These are phyloP conservation scores for Dactylorhiza incarnata DNA, from an alignment of 106 monocot species.

Conservation along the genomic window DNA sequence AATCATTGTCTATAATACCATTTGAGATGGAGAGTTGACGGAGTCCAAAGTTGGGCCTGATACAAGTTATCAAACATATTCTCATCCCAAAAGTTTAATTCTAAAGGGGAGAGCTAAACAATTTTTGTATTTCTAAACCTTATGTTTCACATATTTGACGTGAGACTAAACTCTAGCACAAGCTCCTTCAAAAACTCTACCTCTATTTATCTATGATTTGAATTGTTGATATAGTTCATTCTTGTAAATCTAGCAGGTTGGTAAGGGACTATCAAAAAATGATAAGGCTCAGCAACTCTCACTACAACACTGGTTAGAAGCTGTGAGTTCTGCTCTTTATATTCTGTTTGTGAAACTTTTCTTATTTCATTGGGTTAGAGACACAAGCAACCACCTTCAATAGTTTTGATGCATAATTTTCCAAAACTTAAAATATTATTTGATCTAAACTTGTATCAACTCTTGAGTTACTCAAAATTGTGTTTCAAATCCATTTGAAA, in stretches of 20 bases:
- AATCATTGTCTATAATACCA: too few relatives aligned
- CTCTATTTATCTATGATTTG: neutral
- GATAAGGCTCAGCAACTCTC: slow-evolving; percentile 40
- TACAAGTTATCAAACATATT: too few relatives aligned
- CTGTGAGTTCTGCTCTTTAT: slow-evolving; percentile 15
- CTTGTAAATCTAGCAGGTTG: slow-evolving; percentile 17
- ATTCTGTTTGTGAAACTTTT: neutral
- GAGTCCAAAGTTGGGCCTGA: too few relatives aligned
- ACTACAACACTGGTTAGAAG: slow-evolving; percentile 43
- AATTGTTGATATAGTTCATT: neutral
- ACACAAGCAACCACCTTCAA: neutral
- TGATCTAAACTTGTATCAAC: neutral
- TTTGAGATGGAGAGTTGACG: too few relatives aligned
- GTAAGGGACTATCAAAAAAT: slow-evolving; percentile 37
- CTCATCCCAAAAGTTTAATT: too few relatives aligned
- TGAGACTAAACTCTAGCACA: too few relatives aligned
- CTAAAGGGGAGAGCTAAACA: too few relatives aligned
- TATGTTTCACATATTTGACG: too few relatives aligned
- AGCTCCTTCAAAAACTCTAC: neutral
- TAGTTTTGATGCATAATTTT: neutral
- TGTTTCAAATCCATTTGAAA: neutral
- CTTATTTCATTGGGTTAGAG: neutral
- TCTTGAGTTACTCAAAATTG: neutral
- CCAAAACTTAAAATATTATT: neutral
- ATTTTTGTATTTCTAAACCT: too few relatives aligned